Evolutionary conservation across 1,139 yeast species (phyloP), one percentile per base, ranked within the genome.

Genomic region (Candida neerlandica): DNA sequence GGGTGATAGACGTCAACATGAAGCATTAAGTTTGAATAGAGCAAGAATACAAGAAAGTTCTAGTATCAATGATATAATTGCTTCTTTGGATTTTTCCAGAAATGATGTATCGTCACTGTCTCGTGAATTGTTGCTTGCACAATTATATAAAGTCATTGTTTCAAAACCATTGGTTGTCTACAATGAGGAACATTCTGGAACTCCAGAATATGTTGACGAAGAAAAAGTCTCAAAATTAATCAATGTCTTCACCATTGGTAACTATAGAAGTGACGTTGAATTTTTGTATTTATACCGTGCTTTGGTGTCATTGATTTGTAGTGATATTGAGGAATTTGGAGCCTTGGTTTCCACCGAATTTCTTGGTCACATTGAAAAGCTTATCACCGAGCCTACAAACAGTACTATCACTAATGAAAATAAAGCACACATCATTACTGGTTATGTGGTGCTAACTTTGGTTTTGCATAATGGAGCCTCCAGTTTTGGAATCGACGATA

Each of bases 271-370:
- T 4, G 65, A 70, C 26, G 66, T 68, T 43, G 84, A 79, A 57
- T 75, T 76, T 54, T 62, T 74, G 46, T 65, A 76, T 44, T 64
- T 78, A 32, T 69, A 64, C 57, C 66, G 82, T 53, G 68, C 79
- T n/a, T 53, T 72, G 15, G 65, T 75, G 41, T 75, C 80, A 1
- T 67, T 80, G 45, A 63, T 76, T 23, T 70, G 70, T 19, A 73
- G 81, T 50, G 81, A 80, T 56, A 69, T 78, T 23, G 84, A 81
- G 51, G 84, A 80, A 49, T 78, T 78, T 55, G 78, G 82, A 14
- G 69, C 67, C n/a, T 65, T 75, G 49, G 73, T 73, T 4, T 66
- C 77, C 38, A 66, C 71, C 3, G 78, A 70, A 23, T 66, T 80
- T 44, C 60, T 78, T 44, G 69, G 65, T 4, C 54, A 62, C 26